phyloP scores from a whole-genome alignment of 805 yeast genomes.

The Kuraishia floccosa region DNA sequence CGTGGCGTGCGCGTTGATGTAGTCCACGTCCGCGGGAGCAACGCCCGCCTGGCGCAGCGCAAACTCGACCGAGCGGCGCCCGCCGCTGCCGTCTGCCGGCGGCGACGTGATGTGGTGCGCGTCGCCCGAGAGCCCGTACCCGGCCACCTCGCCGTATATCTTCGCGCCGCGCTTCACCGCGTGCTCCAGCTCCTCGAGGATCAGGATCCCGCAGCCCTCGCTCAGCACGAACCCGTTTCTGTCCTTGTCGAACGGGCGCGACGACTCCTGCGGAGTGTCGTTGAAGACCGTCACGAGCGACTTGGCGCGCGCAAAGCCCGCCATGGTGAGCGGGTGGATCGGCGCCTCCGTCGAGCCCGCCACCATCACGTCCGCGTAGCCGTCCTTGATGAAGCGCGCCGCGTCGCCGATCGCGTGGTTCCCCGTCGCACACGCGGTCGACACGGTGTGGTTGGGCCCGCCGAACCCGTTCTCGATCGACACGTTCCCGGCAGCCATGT shows the following conservation, averaged over 20 bases:
- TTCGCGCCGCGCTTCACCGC: constrained; percentile 49
- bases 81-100: constrained; percentile 72
- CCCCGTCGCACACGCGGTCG: constrained; percentile 98
- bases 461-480: constrained; percentile 65
- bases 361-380: constrained; percentile 76
- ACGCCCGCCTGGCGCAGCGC: constrained; percentile 49
- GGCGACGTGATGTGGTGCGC: constrained; percentile 94
- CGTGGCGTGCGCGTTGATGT: constrained; percentile 95
- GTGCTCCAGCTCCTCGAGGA: constrained; percentile 69
- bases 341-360: constrained; percentile 94
- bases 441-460: constrained; percentile 82
- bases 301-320: constrained; percentile 87
- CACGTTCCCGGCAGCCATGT: constrained; percentile 92
- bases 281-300: constrained; percentile 58
- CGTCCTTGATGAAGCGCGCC: constrained; percentile 62
- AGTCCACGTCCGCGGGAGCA: constrained; percentile 42
- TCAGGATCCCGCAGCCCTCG: constrained; percentile 82
- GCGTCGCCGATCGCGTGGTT: constrained; percentile 93
- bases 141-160: constrained; percentile 72
- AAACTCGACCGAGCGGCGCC: constrained; percentile 67
- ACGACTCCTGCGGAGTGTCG: constrained; percentile 52
- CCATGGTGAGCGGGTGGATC: constrained; percentile 74
- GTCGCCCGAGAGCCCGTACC: constrained; percentile 90
- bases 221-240: constrained; percentile 87
- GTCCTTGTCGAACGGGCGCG: constrained; percentile 76